These are phyloP conservation scores for Aspergillus pseudoterreus DNA, from an alignment of 2,329 filamentous ascomycete genomes.

Conservation along the genomic window DNA sequence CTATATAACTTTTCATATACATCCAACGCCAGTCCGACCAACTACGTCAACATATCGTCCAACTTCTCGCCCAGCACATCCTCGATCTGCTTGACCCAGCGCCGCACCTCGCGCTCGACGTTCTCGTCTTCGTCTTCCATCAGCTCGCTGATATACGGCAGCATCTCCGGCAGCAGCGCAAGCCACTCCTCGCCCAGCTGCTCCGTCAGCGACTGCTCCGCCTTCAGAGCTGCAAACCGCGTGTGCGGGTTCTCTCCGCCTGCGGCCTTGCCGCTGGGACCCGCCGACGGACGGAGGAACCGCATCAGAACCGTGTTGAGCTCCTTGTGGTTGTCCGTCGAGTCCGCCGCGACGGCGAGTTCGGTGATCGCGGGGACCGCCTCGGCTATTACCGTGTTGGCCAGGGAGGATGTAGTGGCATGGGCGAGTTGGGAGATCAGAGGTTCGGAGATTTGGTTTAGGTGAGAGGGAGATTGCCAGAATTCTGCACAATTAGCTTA, in stretches of 20 bases:
- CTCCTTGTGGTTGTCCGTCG: conserved; percentile 84
- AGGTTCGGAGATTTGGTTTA: conserved; percentile 65
- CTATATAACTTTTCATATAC: too few species aligned
- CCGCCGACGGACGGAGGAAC: conserved; percentile 62
- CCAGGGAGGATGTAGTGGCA: conserved; percentile 34
- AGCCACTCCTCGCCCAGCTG: conserved; percentile 91
- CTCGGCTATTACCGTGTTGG: conserved; percentile 49
- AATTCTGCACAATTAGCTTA: conserved; percentile 53
- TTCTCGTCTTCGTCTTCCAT: conserved; percentile 95
- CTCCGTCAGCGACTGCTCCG: conserved; percentile 75
- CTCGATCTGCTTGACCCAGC: conserved; percentile 90
- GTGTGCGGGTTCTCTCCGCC: conserved; percentile 62
- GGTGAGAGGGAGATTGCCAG: conserved; percentile 90
- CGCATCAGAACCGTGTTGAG: conserved; percentile 76
- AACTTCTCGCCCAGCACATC: conserved; percentile 83
- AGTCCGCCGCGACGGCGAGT: conserved; percentile 75
- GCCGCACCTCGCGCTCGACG: conserved; percentile 83
- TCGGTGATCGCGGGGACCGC: conserved; percentile 74
- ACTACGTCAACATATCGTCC: conserved; percentile 81
- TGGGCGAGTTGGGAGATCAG: conserved; percentile 65
- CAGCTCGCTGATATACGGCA: conserved; percentile 91
- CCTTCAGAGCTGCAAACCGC: conserved; percentile 75
- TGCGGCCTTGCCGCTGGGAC: conserved; percentile 22
- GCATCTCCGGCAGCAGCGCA: conserved; percentile 84
- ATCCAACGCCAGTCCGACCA: too few species aligned